Base-by-base conservation (phyloP, 2,329 filamentous ascomycete genomes). In the Aureobasidium sp. region DNA sequence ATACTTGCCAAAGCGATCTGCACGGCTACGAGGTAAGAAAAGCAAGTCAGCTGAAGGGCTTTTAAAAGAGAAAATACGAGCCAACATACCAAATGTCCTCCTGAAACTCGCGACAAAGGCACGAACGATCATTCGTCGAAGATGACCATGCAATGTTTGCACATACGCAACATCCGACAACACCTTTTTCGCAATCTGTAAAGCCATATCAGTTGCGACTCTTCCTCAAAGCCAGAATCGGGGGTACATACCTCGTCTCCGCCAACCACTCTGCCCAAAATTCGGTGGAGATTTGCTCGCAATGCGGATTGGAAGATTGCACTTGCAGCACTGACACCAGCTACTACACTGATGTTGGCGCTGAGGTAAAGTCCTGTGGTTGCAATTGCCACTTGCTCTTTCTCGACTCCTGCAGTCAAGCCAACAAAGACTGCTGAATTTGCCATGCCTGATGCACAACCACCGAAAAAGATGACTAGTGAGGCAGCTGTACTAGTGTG, bases 401-500 rank as follows among this genome's bases (percentile, higher is more conserved):
- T 72, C 2, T 76, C 70, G 1, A 84, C 71, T 15, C 76, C 75
- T 3, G 79, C 74, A 0, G 79, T 78, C 63, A 84, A 73, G 2
- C 75, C 76, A 11, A 84, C 75, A 64, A 84, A 84, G 0, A 76
- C 71, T 0, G 80, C 75, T 0, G 77, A 76, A 1, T 73, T 70
- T 0, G 77, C 72, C 37, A 81, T 74, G 0, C 81, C 81, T 0
- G 77, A 77, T 0, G 80, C 82, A 58, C 84, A 75, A 0, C 82
- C 82, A 1, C 82, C 74, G 0, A 84, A 84, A 5, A 85, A 73
- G 27, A 87, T 85, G 63, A 85, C 84, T 0, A 87, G 68, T 0
- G 82, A 83, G 65, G 86, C 82, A 63, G 73, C 73, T 66, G 79
- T 77, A 8, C 78, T 79, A 0, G 84, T 87, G 36, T 83, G 65